Conservation (phyloP, 495 filamentous ascomycete genomes). For the Lindgomyces ingoldianus region DNA sequence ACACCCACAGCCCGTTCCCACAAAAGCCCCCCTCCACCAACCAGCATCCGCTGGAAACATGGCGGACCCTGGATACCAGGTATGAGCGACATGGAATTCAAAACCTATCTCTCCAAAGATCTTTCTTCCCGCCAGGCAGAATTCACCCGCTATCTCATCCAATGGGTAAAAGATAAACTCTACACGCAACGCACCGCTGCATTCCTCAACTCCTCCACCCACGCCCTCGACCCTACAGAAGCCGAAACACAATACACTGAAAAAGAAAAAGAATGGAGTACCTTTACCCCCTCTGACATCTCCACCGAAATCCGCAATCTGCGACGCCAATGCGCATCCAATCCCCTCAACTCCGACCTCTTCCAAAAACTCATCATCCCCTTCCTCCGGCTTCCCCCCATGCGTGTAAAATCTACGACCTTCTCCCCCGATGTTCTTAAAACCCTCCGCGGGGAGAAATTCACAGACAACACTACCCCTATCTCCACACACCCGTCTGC, state of each 20-base stretch:
- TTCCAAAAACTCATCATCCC: conserved; percentile 50
- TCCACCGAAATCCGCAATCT: conserved; percentile 22
- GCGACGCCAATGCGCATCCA: conserved; percentile 22
- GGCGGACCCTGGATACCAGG: conserved; percentile 80
- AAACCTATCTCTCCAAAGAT: conserved; percentile 60
- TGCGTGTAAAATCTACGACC: conserved; percentile 7
- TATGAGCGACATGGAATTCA: conserved; percentile 72
- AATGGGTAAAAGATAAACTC: conserved; percentile 46
- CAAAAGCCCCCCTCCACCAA: background rate
- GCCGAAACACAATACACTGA: conserved; percentile 15
- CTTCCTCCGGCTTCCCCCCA: conserved; percentile 57
- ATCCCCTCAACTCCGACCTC: conserved; percentile 44
- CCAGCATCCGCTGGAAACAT: conserved; percentile 62
- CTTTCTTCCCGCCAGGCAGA: conserved; percentile 54
- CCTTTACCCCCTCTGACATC: conserved; percentile 25
- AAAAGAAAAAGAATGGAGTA: conserved; percentile 10
- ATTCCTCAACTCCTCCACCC: background rate
- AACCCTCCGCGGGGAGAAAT: conserved; percentile 27
- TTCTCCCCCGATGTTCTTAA: background rate
- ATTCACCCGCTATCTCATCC: conserved; percentile 54
- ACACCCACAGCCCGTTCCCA: background rate
- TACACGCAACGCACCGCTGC: conserved; percentile 13
- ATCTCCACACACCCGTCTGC: conserved; percentile 89
- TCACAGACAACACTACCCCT: conserved; percentile 12
- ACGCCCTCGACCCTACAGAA: conserved; percentile 23